Base-by-base conservation (phyloP, 2,329 filamentous ascomycete genomes). In the Clarireedia homoeocarpa region DNA sequence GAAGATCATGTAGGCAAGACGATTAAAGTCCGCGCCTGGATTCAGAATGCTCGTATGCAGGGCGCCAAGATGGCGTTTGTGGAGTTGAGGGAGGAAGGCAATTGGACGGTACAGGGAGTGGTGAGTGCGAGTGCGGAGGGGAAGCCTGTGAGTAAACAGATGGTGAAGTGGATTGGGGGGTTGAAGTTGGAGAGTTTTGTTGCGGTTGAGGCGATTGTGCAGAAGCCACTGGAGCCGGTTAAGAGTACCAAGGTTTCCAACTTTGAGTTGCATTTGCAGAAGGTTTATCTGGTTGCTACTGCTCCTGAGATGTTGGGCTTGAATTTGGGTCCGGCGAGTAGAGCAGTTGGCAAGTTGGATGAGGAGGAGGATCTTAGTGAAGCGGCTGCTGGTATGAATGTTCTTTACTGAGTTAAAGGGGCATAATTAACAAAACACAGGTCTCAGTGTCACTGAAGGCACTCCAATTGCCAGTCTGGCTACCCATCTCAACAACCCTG, bases 31-130 rank as follows among this genome's bases (percentile, higher is more conserved):
- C 81, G 90, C 39, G 89, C 83, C 30, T 89, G 88, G 77, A 80
- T 96, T 40, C 89, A 95, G 71, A 96, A 95, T 75, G 83, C 88
- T 34, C 83, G 92, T 62, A 85, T 87, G 65, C 92, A 97, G 75
- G 86, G 88, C 58, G 90, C 91, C 63, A 95, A 96, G 77, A 86
- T 96, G 76, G 87, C 84, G 44, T 96, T 96, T 74, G 74, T 96
- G 66, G 90, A 94, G 75, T 79, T 97, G 65, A 82, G 89, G 61
- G 81, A 90, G 71, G 80, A 89, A 72, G 77, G 80, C 58, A 80
- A 84, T 67, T 85, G 87, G 77, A 86, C 85, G 26, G 85, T 96
- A 40, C 91, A 96, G 75, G 90, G 86, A 51, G 86, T 96, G 39
- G 76, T 90, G 15, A 79, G 80, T 17, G 86, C 83, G 49, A 82